These are phyloP conservation scores for Basipetospora chlamydospora DNA, from an alignment of 2,329 filamentous ascomycete genomes.

Conservation along the genomic window DNA sequence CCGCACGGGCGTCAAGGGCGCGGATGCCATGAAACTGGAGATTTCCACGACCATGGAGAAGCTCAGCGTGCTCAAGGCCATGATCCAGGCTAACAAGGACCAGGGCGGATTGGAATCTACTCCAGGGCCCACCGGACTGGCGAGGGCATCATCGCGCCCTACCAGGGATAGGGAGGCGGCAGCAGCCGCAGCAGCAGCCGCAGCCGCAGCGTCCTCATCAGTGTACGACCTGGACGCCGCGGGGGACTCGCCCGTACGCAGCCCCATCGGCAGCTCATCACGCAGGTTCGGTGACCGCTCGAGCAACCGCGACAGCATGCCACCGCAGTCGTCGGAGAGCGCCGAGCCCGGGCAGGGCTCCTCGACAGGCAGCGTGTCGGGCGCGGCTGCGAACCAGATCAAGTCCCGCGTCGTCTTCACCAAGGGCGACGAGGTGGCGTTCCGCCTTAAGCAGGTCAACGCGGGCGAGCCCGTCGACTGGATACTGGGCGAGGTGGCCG, in stretches of 20 bases:
- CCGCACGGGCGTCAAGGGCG: conserved; percentile 25
- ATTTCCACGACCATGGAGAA: conserved; percentile 26
- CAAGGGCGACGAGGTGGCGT: conserved; percentile 51
- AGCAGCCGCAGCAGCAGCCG: no score
- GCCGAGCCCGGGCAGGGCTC: conserved; percentile 30
- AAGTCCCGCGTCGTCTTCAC: conserved; percentile 41
- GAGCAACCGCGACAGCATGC: conserved; percentile 34
- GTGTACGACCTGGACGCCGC: conserved; percentile 30
- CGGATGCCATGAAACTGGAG: conserved; percentile 21
- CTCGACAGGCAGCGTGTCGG: conserved; percentile 18
- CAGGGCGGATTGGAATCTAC: conserved; percentile 16
- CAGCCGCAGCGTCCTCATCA: conserved; percentile 17
- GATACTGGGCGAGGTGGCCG: conserved; percentile 66
- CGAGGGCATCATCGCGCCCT: conserved; percentile 9
- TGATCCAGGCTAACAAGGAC: conserved; percentile 26
- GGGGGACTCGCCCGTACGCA: conserved; percentile 30
- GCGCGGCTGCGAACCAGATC: conserved; percentile 8
- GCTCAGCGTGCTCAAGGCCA: conserved; percentile 26
- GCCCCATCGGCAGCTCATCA: conserved; percentile 19
- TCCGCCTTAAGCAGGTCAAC: conserved; percentile 41
- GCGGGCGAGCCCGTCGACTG: conserved; percentile 41
- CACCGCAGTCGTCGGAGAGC: conserved; percentile 38
- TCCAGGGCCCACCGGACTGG: no score
- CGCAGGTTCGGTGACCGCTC: conserved; percentile 18
- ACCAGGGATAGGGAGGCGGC: conserved; percentile 6